These are phyloP conservation scores for Moesziomyces aphidis DNA, from an alignment of 1,284 basidiomycete genomes.

Conservation along the genomic window DNA sequence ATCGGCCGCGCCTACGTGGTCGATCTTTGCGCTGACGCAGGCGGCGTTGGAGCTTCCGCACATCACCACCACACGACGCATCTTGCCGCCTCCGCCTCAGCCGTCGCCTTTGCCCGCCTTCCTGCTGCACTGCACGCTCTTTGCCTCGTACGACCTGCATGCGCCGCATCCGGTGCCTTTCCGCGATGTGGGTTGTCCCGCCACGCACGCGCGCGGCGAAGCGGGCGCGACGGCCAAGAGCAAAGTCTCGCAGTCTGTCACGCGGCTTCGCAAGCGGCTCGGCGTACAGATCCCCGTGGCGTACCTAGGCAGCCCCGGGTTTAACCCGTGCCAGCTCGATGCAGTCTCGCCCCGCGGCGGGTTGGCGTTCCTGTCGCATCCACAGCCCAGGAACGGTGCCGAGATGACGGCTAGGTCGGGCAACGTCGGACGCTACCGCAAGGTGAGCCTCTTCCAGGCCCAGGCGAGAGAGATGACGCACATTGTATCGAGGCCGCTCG, in stretches of 20 bases:
- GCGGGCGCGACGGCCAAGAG: slow-evolving; percentile 12
- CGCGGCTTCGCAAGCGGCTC: slow-evolving; percentile 28
- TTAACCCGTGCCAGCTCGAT: slow-evolving; percentile 2
- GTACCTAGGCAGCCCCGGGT: slow-evolving; percentile 23
- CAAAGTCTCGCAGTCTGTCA: slow-evolving; percentile 21
- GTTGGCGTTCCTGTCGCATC: slow-evolving; percentile 23
- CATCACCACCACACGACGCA: slow-evolving; percentile 10
- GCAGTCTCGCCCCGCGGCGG: not conserved
- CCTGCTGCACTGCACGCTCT: slow-evolving; percentile 46
- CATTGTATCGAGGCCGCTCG: slow-evolving; percentile 36
- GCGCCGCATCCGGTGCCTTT: slow-evolving; percentile 23
- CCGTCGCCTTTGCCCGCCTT: slow-evolving; percentile 15
- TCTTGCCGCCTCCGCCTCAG: slow-evolving; percentile 13
- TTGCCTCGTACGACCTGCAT: slow-evolving; percentile 30
- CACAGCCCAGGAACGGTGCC: slow-evolving; percentile 20
- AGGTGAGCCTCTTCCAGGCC: slow-evolving; percentile 33
- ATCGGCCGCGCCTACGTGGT: too few relatives aligned
- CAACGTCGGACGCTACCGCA: slow-evolving; percentile 16
- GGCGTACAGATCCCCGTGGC: slow-evolving; percentile 38
- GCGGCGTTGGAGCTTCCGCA: slow-evolving; percentile 22
- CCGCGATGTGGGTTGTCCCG: slow-evolving; percentile 29
- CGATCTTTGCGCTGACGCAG: slow-evolving; percentile 10
- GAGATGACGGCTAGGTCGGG: slow-evolving; percentile 26
- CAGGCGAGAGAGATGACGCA: slow-evolving; percentile 39
- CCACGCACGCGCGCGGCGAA: slow-evolving; percentile 23